These are phyloP conservation scores for Diaporthe ampelina DNA, from an alignment of 2,329 filamentous ascomycete species.

Conservation along the genomic window DNA sequence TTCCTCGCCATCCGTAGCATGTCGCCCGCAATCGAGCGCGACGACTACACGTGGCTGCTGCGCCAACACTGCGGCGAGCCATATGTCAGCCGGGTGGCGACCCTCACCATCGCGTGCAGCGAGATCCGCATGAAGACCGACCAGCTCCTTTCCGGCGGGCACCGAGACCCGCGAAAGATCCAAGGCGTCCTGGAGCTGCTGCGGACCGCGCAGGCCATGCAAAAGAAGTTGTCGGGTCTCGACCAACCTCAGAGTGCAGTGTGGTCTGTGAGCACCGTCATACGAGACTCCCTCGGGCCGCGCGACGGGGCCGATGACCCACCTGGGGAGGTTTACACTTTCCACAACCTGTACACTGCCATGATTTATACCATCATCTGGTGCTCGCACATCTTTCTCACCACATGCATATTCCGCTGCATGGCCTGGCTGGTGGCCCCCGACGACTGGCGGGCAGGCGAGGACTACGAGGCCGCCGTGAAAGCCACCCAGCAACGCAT, in stretches of 20 bases:
- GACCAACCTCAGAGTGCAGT: conserved; percentile 27
- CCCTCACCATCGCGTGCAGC: conserved; percentile 43
- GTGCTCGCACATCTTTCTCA: conserved; percentile 45
- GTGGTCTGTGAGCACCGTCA: conserved; percentile 26
- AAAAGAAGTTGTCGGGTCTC: conserved; percentile 26
- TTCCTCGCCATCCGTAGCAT: conserved; percentile 44
- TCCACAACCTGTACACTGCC: conserved; percentile 43
- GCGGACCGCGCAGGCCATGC: conserved; percentile 31
- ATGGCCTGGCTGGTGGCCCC: conserved; percentile 44
- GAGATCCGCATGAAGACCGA: conserved; percentile 53
- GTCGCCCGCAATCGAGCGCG: conserved; percentile 40
- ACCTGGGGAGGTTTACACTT: conserved; percentile 43
- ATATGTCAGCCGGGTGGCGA: conserved; percentile 41
- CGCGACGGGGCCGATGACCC: conserved; percentile 34
- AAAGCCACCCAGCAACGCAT: conserved; percentile 41
- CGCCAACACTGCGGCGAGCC: conserved; percentile 43
- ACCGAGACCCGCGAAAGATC: conserved; percentile 34
- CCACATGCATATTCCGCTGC: conserved; percentile 44
- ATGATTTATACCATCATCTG: conserved; percentile 44
- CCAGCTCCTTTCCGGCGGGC: conserved; percentile 83
- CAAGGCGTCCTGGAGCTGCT: conserved; percentile 23
- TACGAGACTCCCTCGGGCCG: background rate
- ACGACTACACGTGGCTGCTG: conserved; percentile 44
- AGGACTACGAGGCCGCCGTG: conserved; percentile 43
- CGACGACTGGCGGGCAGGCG: conserved; percentile 42